These are phyloP conservation scores for Ganoderma lucidum DNA, from an alignment of 1,284 basidiomycete species.

Conservation along the genomic window DNA sequence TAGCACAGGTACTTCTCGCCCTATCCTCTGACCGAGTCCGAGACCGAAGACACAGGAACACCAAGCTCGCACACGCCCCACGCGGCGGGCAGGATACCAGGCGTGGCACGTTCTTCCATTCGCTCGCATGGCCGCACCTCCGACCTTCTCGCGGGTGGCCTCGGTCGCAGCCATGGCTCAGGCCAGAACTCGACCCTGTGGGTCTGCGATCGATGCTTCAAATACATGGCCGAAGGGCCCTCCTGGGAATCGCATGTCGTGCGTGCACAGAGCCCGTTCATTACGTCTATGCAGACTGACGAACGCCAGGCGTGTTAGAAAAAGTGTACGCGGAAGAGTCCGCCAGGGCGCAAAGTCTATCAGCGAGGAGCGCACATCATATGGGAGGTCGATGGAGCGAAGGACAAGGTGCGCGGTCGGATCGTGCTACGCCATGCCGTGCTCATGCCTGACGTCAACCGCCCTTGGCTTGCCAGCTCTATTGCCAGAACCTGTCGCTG, in stretches of 20 bases:
- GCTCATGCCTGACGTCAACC: constrained; percentile 11
- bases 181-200: constrained; percentile 68
- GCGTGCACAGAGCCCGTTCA: constrained; percentile 39
- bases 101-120: constrained; percentile 54
- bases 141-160: constrained; percentile 71
- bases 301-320: constrained; percentile 54
- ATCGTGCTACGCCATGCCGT: neutral
- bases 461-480: constrained; percentile 67
- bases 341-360: constrained; percentile 93
- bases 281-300: constrained; percentile 25
- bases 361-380: constrained; percentile 90
- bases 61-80: constrained; percentile 40
- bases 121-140: constrained; percentile 74
- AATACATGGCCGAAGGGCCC: constrained; percentile 86
- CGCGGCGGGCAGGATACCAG: constrained; percentile 49
- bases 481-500: constrained; percentile 94
- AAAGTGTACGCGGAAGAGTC: constrained; percentile 75
- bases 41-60: constrained; percentile 56
- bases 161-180: constrained; percentile 57
- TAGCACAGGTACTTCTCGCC: constrained; percentile 85
- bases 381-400: constrained; percentile 94
- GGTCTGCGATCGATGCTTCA: constrained; percentile 96
- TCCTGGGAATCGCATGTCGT: constrained; percentile 82
- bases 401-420: constrained; percentile 69
- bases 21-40: constrained; percentile 77